phyloP scores from a whole-genome alignment of 805 yeast species.

The Diddensiella transvaalensis region DNA sequence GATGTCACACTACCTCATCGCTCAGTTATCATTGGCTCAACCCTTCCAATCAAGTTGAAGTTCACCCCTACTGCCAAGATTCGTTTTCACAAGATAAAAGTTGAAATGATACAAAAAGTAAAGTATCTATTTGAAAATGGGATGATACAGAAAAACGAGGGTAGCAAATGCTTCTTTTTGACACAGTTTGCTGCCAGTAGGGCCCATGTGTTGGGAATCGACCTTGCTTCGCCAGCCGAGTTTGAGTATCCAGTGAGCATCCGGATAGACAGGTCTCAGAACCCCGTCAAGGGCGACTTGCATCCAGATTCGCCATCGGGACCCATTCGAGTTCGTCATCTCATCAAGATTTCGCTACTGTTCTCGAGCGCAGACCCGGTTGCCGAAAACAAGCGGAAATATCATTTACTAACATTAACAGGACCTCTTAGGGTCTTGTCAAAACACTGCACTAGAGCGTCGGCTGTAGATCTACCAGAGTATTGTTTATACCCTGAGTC shows the following conservation, averaged over 20 bases:
- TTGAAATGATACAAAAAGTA: background rate
- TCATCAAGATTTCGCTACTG: background rate
- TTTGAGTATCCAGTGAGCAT: background rate
- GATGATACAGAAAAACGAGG: background rate
- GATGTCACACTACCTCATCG: background rate
- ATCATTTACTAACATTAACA: background rate
- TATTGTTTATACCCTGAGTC: conserved; percentile 1
- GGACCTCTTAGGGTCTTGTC: background rate
- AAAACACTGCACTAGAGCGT: background rate
- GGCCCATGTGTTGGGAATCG: background rate
- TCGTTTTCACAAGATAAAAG: background rate
- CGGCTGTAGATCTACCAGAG: background rate
- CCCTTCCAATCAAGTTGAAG: background rate
- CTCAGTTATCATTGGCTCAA: conserved; percentile 1
- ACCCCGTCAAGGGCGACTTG: background rate
- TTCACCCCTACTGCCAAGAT: background rate
- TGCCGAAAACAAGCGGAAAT: background rate
- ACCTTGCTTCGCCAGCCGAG: background rate
- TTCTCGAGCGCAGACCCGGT: background rate
- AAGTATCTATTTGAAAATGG: background rate
- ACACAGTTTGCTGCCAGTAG: background rate
- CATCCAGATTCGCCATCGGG: conserved; percentile 1
- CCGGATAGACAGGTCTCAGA: background rate
- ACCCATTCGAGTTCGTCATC: conserved; percentile 1
- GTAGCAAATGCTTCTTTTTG: background rate